Evolutionary conservation across 768 basidiomycete species (phyloP), one percentile per base, ranked within the genome.

Genomic region (Agaricus bisporus): DNA sequence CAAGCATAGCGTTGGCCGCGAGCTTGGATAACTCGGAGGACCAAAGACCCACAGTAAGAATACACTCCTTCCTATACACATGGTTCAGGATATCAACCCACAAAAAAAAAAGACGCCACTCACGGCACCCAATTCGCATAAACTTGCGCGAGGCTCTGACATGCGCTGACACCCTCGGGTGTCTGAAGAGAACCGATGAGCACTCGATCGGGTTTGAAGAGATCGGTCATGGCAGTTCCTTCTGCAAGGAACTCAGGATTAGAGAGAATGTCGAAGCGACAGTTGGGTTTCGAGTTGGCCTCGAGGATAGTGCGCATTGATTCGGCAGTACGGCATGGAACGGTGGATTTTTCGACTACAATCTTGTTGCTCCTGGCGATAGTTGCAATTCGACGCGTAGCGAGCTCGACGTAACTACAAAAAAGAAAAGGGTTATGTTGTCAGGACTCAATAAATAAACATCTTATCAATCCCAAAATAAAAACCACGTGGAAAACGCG

Each of bases 211-310:
- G 97, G 97, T 15, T 64, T 69, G 68, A 91, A 82, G 26, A 99
- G 83, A 69, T 99, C 97, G 45, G 54, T 61, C 65, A 99, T 95
- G 51, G 97, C 97, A 35, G 97, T 98, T 59, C 97, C 97, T 72
- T 99, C 97, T 6, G 97, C 97, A 44, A 99, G 79, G 78, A 99
- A 99, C 68, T 99, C 97, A 54, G 97, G 97, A 76, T 99, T 99
- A 64, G 97, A 98, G 60, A 99, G 86, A 67, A 99, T 98, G 66
- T 98, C 94, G 65, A 99, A 99, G 56, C 82, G 83, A 71, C 87
- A 86, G 61, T 86, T 85, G 54, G 88, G 84, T 66, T 85, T 91
- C 37, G 95, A 95, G 78, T 99, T 99, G 61, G 95, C 94, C 71
- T 98, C 95, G 51, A 99, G 85, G 70, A 99, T 98, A 50, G 91